phyloP scores from a whole-genome alignment of 768 basidiomycete species.

The Hirschioporus abietinus region DNA sequence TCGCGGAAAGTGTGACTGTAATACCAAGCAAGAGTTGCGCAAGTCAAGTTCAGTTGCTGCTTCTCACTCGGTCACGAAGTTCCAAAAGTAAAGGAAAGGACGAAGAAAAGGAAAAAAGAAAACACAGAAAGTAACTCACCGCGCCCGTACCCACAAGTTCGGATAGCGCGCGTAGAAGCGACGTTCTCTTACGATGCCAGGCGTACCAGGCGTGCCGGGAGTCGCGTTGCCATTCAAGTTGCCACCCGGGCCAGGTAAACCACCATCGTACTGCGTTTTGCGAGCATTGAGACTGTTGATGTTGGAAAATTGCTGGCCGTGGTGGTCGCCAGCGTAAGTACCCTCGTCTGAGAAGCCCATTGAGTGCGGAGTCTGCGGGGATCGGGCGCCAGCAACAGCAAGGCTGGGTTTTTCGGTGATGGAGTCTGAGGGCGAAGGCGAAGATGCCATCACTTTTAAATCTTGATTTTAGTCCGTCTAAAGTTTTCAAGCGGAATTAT shows the following conservation, averaged over 20 bases:
- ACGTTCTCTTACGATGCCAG: background rate
- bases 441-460: background rate
- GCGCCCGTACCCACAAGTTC: background rate
- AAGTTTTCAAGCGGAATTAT: too few relatives aligned
- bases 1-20: conserved; percentile 14
- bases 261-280: background rate
- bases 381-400: background rate
- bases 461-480: background rate
- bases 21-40: too few relatives aligned
- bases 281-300: background rate
- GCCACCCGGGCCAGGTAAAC: background rate
- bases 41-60: too few relatives aligned
- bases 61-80: too few relatives aligned
- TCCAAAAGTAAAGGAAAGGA: too few relatives aligned
- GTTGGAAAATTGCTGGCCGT: background rate
- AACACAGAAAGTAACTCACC: background rate
- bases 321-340: background rate
- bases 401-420: background rate
- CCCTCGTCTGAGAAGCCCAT: background rate
- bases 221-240: background rate
- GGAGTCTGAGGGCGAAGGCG: background rate
- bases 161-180: background rate
- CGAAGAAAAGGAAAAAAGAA: too few relatives aligned
- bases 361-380: background rate
- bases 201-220: background rate